These are phyloP conservation scores for Orychophragmus violaceus DNA, from an alignment of 345 rosid species.

Conservation along the genomic window DNA sequence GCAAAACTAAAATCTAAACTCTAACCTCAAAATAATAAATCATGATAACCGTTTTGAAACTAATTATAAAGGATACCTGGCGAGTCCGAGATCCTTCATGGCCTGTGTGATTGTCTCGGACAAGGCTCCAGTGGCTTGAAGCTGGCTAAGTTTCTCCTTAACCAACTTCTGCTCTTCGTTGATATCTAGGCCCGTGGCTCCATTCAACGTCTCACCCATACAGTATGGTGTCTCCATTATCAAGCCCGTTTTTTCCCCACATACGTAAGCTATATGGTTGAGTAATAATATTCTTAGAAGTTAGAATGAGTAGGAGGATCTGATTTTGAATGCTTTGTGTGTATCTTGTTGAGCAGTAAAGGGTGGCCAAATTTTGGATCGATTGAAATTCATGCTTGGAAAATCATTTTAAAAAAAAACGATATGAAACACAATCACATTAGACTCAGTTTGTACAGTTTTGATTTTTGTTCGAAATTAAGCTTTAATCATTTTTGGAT, in stretches of 20 bases:
- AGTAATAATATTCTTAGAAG: too few species aligned
- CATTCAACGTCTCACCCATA: constrained; percentile 54
- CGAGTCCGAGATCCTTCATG: constrained; percentile 55
- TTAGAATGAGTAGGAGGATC: not conserved
- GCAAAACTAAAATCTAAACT: too few species aligned
- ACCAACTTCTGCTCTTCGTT: constrained; percentile 39
- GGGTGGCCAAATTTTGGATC: not conserved
- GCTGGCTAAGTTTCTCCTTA: constrained; percentile 39
- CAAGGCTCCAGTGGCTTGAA: constrained; percentile 31
- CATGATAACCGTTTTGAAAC: too few species aligned
- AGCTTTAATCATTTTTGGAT: not conserved
- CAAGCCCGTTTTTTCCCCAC: constrained; percentile 57
- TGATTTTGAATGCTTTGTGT: not conserved
- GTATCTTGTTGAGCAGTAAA: not conserved
- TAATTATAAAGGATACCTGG: constrained; percentile 51
- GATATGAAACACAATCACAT: not conserved
- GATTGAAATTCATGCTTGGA: not conserved
- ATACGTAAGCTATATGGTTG: constrained; percentile 49
- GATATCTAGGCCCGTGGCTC: constrained; percentile 42
- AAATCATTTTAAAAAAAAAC: too few species aligned
- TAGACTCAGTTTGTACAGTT: too few species aligned
- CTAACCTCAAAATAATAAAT: too few species aligned
- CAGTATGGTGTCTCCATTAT: constrained; percentile 34
- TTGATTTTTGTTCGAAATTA: too few species aligned
- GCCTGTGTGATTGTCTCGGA: constrained; percentile 33